These are phyloP conservation scores for Xylariaceae sp. DNA, from an alignment of 2,329 filamentous ascomycete species.

Conservation along the genomic window DNA sequence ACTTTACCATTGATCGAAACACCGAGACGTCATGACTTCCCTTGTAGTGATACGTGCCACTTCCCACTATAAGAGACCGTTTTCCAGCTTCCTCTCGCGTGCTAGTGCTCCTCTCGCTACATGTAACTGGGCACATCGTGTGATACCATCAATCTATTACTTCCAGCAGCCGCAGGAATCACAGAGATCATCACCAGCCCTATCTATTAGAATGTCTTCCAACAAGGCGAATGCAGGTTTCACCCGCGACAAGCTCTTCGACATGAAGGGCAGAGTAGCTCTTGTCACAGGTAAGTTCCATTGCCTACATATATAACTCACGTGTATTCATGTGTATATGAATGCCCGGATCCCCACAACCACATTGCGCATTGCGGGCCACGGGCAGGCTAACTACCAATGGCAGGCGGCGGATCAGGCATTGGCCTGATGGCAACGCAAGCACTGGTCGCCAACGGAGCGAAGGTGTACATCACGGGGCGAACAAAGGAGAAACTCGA, in stretches of 20 bases:
- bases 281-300: constrained; percentile 46
- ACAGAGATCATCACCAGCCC: background rate
- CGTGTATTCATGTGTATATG: too few relatives aligned
- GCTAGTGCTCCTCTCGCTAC: constrained; percentile 1
- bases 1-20: constrained; percentile 14
- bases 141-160: constrained; percentile 4
- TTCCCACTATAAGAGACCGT: constrained; percentile 21
- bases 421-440: constrained; percentile 72
- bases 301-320: background rate
- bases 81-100: constrained; percentile 13
- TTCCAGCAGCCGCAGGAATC: background rate
- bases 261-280: constrained; percentile 47
- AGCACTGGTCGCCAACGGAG: constrained; percentile 67
- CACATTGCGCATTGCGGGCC: too few relatives aligned
- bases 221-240: constrained; percentile 36
- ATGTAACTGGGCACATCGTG: background rate
- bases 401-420: constrained; percentile 57
- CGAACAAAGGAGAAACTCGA: constrained; percentile 65
- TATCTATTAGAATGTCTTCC: constrained; percentile 31
- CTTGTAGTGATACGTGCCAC: constrained; percentile 14
- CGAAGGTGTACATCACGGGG: constrained; percentile 72
- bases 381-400: background rate
- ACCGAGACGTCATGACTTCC: constrained; percentile 31
- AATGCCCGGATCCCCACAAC: too few relatives aligned
- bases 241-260: constrained; percentile 44